These are phyloP conservation scores for Diutina neorugosa DNA, from an alignment of 1,139 yeast species.

Conservation along the genomic window DNA sequence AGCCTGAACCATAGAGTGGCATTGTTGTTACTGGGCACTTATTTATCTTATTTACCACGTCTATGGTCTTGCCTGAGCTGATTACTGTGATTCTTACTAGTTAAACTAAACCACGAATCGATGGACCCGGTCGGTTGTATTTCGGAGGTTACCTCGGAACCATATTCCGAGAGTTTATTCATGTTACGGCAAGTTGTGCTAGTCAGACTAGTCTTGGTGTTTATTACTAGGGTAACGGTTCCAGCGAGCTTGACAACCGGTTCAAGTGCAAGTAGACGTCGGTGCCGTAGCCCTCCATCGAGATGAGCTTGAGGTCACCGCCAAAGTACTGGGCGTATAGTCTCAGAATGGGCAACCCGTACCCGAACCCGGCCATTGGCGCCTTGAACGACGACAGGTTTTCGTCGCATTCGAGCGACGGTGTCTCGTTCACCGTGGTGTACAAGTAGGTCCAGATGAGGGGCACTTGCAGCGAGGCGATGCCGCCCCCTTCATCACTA, in stretches of 20 bases:
- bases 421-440: conserved; percentile 73
- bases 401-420: conserved; percentile 49
- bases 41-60: no score
- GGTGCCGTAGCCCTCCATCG: conserved; percentile 93
- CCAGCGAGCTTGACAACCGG: conserved; percentile 33
- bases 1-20: no score
- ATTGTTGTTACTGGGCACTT: no score
- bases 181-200: not conserved
- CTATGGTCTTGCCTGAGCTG: no score
- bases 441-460: conserved; percentile 86
- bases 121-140: no score
- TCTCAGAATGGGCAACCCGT: conserved; percentile 79
- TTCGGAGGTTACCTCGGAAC: no score
- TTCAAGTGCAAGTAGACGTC: conserved; percentile 83
- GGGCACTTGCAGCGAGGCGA: conserved; percentile 75
- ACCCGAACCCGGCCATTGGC: conserved; percentile 93
- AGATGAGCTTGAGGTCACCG: conserved; percentile 75
- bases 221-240: conserved; percentile 26
- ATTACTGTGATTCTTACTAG: no score
- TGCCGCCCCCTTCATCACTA: conserved; percentile 92
- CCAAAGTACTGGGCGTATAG: conserved; percentile 85
- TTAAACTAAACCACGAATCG: no score
- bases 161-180: no score
- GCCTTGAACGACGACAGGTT: conserved; percentile 56
- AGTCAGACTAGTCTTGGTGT: not conserved